Percentiles rank a stretch among this genome's conserved stretches.
Evolutionary conservation across 768 basidiomycete genomes (phyloP).

Genomic region (Hemileccinum impolitum): DNA sequence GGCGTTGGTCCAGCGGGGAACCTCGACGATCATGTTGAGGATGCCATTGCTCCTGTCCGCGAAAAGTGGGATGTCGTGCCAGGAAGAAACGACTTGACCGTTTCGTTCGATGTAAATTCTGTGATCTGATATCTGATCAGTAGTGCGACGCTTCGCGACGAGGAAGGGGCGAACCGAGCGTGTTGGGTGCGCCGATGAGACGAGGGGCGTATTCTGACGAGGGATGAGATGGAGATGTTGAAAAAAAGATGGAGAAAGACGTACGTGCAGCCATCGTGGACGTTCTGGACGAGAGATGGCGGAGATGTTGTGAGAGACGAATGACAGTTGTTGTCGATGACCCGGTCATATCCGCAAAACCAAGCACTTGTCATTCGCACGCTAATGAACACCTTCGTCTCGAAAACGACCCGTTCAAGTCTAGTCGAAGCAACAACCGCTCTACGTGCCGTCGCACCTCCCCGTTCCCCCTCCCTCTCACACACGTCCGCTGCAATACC

Average conservation of each 20-base stretch:
- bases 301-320: constrained; percentile 63
- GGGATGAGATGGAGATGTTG: neutral
- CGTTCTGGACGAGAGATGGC: constrained; percentile 47
- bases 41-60: constrained; percentile 93
- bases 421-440: constrained; percentile 72
- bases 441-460: constrained; percentile 80
- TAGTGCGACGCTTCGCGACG: constrained; percentile 5
- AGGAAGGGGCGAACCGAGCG: constrained; percentile 64
- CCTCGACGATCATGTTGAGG: constrained; percentile 98
- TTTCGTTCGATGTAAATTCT: constrained; percentile 93
- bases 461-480: constrained; percentile 53
- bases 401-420: constrained; percentile 80
- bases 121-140: constrained; percentile 65
- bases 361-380: too few species aligned
- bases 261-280: constrained; percentile 39
- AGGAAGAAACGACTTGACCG: constrained; percentile 77
- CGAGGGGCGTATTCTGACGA: constrained; percentile 65
- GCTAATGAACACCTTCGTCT: constrained; percentile 34
- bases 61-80: constrained; percentile 98
- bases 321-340: constrained; percentile 8
- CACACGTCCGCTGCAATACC: constrained; percentile 46
- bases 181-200: constrained; percentile 86
- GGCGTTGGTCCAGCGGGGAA: constrained; percentile 99
- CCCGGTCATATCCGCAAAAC: constrained; percentile 30
- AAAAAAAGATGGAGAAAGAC: constrained; percentile 1